Base-by-base conservation (phyloP, 768 basidiomycete species). In the Filobasidium wieringae region DNA sequence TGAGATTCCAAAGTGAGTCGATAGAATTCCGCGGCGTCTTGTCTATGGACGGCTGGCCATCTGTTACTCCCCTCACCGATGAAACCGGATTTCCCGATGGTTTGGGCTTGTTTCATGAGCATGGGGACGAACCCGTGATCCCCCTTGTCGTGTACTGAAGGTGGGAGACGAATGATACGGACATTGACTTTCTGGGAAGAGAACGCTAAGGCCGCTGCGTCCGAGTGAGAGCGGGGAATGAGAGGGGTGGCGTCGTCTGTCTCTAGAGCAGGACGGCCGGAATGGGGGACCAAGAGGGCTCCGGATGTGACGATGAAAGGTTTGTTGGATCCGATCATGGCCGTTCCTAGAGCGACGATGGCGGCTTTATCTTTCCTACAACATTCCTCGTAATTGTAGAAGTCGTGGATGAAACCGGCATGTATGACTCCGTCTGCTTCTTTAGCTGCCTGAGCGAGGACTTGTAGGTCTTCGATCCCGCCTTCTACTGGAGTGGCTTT, bases 341-440 rank as follows among this genome's bases (percentile, higher is more conserved):
- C 62, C 12, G 52, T 43, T 7, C 43, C 60, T 24, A 66, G 50
- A 12, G 66, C 65, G 39, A 31, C n/a, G 34, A 67, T 62, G 39
- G 65, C 66, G 3, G 53, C 65, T 14, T 51, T 32, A 43, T 69
- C 68, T 22, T 50, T 60, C 51, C 17, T 26, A 24, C 22, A 6
- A 19, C 14, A 30, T 29, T 36, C 33, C 19, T 36, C 52, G 37
- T 43, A 17, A 43, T 43, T 36, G 17, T 45, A 27, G 57, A 62
- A 64, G 37, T 69, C 63, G 49, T 69, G 68, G 51, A 62, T 54
- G 57, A 63, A 69, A 1, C 62, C 68, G 37, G 60, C 39, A 34
- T 69, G 68, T 22, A 69, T 61, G 60, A 66, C 64, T 1, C 55
- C 68, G 40, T 69, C 66, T 11, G 59, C 50, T 19, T 50, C 58